Conservation (phyloP, 2,329 filamentous ascomycete genomes). For the Neurospora sp. region DNA sequence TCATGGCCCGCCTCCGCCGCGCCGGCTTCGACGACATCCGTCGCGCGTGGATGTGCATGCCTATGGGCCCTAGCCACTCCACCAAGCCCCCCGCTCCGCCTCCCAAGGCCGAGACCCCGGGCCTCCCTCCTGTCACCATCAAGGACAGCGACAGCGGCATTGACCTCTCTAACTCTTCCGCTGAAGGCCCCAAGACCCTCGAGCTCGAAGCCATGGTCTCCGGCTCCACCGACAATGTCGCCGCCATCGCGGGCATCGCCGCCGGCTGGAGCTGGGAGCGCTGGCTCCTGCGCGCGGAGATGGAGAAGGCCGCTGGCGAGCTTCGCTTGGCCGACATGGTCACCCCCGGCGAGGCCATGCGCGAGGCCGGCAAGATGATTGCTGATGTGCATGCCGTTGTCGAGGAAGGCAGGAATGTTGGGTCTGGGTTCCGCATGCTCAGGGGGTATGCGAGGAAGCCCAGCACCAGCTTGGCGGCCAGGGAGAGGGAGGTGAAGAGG, state of each 20-base stretch:
- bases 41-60: constrained; percentile 81
- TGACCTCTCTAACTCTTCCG: constrained; percentile 5
- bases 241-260: constrained; percentile 69
- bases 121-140: constrained; percentile 5
- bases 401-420: constrained; percentile 52
- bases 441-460: constrained; percentile 58
- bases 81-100: constrained; percentile 25
- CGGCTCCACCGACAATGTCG: constrained; percentile 64
- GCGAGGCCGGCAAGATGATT: constrained; percentile 49
- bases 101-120: constrained; percentile 1
- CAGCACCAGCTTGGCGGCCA: constrained; percentile 11
- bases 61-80: constrained; percentile 53
- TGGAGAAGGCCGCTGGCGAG: constrained; percentile 68
- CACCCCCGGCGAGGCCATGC: constrained; percentile 39
- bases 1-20: constrained; percentile 62
- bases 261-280: constrained; percentile 92
- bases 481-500: neutral
- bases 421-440: constrained; percentile 51
- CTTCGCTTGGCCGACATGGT: constrained; percentile 44
- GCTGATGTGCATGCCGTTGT: constrained; percentile 51
- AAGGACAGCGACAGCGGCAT: constrained; percentile 16
- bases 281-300: constrained; percentile 82
- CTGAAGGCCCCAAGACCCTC: constrained; percentile 33
- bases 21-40: constrained; percentile 74
- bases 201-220: constrained; percentile 52